These are phyloP conservation scores for Ceratocystis cacaofunesta DNA, from an alignment of 2,329 filamentous ascomycete genomes.

Conservation along the genomic window DNA sequence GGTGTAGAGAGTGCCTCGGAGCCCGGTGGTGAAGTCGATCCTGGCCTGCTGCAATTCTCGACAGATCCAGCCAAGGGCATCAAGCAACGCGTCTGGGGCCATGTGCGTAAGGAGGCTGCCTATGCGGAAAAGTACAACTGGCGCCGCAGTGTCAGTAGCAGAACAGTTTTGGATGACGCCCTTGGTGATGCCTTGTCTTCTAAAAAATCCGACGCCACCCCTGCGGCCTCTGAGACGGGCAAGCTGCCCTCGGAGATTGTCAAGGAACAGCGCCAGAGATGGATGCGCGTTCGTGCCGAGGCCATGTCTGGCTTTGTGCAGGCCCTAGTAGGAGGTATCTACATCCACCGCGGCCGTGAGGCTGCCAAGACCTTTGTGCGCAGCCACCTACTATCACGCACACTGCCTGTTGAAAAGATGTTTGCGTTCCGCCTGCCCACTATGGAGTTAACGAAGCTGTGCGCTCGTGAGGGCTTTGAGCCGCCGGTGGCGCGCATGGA, in stretches of 20 bases:
- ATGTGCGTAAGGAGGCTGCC: slow-evolving; percentile 35
- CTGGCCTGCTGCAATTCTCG: slow-evolving; percentile 73
- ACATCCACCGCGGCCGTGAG: slow-evolving; percentile 66
- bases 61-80: slow-evolving; percentile 32
- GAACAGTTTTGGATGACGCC: slow-evolving; percentile 67
- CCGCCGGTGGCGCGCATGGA: slow-evolving; percentile 72
- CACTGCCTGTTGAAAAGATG: slow-evolving; percentile 58
- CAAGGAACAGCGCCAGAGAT: slow-evolving; percentile 20
- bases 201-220: slow-evolving; percentile 16
- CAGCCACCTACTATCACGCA: slow-evolving; percentile 67
- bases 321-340: slow-evolving; percentile 70
- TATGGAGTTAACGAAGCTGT: slow-evolving; percentile 68
- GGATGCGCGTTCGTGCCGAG: slow-evolving; percentile 56
- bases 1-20: slow-evolving; percentile 77
- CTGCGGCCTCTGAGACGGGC: slow-evolving; percentile 14
- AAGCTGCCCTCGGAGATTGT: slow-evolving; percentile 17
- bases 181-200: slow-evolving; percentile 51
- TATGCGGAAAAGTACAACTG: slow-evolving; percentile 35
- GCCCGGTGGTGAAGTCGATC: slow-evolving; percentile 82
- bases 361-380: slow-evolving; percentile 71
- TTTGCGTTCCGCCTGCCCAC: slow-evolving; percentile 79
- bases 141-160: slow-evolving; percentile 57
- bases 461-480: slow-evolving; percentile 79
- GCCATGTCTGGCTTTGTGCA: slow-evolving; percentile 67
- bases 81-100: slow-evolving; percentile 34